A percentile compares a stretch with the other conserved stretches of the same genome.
phyloP scores from a whole-genome alignment of 768 basidiomycete species.

The Tylopilus rubrobrunneus region DNA sequence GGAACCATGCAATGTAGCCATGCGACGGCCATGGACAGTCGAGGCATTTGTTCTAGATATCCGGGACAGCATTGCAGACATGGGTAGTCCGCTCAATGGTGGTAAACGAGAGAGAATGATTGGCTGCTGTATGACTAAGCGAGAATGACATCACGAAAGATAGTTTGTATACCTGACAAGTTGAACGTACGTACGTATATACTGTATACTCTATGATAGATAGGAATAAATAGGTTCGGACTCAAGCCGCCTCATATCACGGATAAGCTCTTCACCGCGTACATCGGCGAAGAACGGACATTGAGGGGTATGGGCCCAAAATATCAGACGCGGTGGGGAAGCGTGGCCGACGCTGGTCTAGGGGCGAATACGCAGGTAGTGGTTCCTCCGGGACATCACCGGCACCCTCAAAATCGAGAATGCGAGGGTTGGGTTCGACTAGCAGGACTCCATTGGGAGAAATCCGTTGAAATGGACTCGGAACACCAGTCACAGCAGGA shows the following conservation, averaged over 20 bases:
- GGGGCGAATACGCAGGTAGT: slow-evolving; percentile 27
- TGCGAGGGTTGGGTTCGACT: background rate
- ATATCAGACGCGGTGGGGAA: slow-evolving; percentile 16
- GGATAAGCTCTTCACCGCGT: background rate
- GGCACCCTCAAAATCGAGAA: background rate
- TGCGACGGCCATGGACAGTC: slow-evolving; percentile 33
- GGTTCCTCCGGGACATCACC: slow-evolving; percentile 4
- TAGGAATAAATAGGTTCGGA: slow-evolving; percentile 3
- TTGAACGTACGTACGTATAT: too few relatives aligned
- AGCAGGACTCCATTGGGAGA: background rate
- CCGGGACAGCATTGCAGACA: slow-evolving; percentile 28
- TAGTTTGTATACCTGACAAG: too few relatives aligned
- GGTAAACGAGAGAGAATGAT: background rate
- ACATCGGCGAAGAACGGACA: slow-evolving; percentile 9
- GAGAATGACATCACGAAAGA: background rate
- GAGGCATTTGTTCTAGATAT: slow-evolving; percentile 15
- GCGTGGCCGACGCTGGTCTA: slow-evolving; percentile 20
- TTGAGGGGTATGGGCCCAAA: slow-evolving; percentile 28
- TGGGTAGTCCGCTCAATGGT: background rate
- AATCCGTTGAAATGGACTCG: slow-evolving; percentile 1
- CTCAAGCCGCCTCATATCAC: too few relatives aligned
- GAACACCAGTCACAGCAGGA: slow-evolving; percentile 16
- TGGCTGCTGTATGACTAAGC: slow-evolving; percentile 17
- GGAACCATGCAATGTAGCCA: slow-evolving; percentile 43
- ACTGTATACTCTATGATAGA: background rate